A percentile compares a stretch with the other conserved stretches of the same genome.
These are phyloP conservation scores for Neurospora sp. DNA, from an alignment of 495 filamentous ascomycete species.

Conservation along the genomic window DNA sequence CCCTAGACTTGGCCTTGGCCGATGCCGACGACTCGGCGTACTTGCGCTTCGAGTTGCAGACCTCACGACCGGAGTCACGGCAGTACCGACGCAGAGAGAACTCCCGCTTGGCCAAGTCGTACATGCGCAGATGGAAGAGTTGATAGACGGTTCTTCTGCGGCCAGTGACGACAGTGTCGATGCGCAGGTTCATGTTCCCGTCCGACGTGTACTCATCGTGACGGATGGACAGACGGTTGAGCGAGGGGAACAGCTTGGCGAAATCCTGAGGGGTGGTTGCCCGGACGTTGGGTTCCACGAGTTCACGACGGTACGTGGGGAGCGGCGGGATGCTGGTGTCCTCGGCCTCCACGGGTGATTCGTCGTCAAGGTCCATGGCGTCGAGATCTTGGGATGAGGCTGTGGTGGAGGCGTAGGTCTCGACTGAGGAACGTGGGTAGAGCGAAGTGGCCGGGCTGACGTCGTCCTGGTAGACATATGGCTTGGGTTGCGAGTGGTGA, in stretches of 20 bases:
- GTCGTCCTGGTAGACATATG: constrained; percentile 32
- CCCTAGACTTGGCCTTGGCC: constrained; percentile 9
- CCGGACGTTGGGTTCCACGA: constrained; percentile 51
- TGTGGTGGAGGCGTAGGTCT: constrained; percentile 71
- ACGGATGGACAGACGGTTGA: constrained; percentile 66
- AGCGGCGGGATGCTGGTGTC: constrained; percentile 35
- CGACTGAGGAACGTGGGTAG: constrained; percentile 55
- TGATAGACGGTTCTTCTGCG: constrained; percentile 58
- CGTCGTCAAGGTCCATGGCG: constrained; percentile 45
- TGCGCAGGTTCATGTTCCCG: constrained; percentile 93
- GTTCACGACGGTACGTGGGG: constrained; percentile 50
- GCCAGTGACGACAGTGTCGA: constrained; percentile 64
- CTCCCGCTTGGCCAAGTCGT: constrained; percentile 75
- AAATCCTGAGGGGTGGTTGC: constrained; percentile 77
- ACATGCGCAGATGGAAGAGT: constrained; percentile 92
- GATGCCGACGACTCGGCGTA: constrained; percentile 39
- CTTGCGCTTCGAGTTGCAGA: constrained; percentile 76
- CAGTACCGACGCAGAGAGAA: constrained; percentile 90
- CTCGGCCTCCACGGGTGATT: constrained; percentile 32
- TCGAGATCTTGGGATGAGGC: constrained; percentile 55
- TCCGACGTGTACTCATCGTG: constrained; percentile 89
- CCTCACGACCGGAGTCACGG: constrained; percentile 84
- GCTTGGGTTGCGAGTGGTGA: not conserved
- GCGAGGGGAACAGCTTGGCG: constrained; percentile 76
- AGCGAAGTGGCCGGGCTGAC: constrained; percentile 36